Percentiles rank a stretch among this genome's conserved stretches.
These are phyloP conservation scores for Boeremia lycopersici DNA, from an alignment of 2,329 filamentous ascomycete genomes.

Conservation along the genomic window DNA sequence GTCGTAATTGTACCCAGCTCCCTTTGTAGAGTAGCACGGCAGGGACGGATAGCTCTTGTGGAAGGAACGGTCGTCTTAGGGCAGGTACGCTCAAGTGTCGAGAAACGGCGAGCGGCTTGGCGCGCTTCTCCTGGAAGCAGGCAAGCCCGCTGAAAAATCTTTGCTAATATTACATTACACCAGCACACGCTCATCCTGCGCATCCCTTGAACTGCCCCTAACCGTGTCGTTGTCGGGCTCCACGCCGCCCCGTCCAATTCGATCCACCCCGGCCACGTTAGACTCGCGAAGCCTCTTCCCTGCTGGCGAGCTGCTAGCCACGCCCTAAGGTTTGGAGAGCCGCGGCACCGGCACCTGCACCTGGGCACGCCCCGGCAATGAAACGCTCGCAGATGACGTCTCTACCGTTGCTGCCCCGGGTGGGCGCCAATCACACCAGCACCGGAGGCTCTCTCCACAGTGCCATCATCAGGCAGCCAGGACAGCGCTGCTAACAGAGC, in stretches of 20 bases:
- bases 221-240: conserved; percentile 19
- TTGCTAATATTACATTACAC: conserved; percentile 16
- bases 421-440: conserved; percentile 22
- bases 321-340: conserved; percentile 20
- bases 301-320: conserved; percentile 20
- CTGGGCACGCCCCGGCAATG: conserved; percentile 15
- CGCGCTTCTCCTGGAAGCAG: conserved; percentile 20
- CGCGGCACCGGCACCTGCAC: conserved; percentile 11
- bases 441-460: conserved; percentile 15
- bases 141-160: conserved; percentile 17
- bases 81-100: conserved; percentile 19
- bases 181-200: conserved; percentile 16
- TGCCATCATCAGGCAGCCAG: conserved; percentile 23
- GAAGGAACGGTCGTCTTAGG: conserved; percentile 19
- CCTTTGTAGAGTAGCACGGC: conserved; percentile 18
- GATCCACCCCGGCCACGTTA: conserved; percentile 11
- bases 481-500: conserved; percentile 3
- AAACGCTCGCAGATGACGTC: conserved; percentile 30
- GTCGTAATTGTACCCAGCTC: conserved; percentile 7
- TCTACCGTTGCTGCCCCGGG: conserved; percentile 17
- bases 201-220: conserved; percentile 17
- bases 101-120: conserved; percentile 25
- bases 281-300: conserved; percentile 17
- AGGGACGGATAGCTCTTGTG: conserved; percentile 15
- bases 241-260: conserved; percentile 22